Conservation (phyloP, 2,329 filamentous ascomycete genomes). For the Curvularia sp. region DNA sequence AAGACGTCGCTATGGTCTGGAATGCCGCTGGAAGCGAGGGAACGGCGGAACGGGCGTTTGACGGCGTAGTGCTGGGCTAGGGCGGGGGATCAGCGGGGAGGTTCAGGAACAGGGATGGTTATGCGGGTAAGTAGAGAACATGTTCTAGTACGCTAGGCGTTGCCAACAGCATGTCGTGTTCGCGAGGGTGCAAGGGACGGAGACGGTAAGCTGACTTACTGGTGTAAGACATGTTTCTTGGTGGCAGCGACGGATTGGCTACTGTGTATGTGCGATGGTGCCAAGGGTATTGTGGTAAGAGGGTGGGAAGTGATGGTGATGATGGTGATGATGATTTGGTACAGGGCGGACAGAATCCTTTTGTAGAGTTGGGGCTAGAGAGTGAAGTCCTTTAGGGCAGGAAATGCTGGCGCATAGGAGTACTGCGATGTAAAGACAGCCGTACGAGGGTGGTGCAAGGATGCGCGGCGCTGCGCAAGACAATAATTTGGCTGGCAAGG, state of each 20-base stretch:
- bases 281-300: neutral
- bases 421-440: constrained; percentile 10
- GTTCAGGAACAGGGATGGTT: neutral
- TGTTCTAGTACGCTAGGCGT: constrained; percentile 1
- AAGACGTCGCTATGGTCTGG: constrained; percentile 32
- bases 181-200: neutral
- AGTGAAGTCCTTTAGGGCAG: neutral
- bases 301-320: neutral
- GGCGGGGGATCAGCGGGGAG: constrained; percentile 10
- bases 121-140: neutral
- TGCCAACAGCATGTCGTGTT: neutral
- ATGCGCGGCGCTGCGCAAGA: neutral
- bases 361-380: neutral
- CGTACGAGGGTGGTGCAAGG: constrained; percentile 15
- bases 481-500: constrained; percentile 1
- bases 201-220: constrained; percentile 11
- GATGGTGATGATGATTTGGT: neutral
- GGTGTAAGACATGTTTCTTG: constrained; percentile 14
- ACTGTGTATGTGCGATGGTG: neutral
- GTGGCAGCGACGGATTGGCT: neutral
- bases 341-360: neutral
- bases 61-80: constrained; percentile 9
- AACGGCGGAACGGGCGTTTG: constrained; percentile 20
- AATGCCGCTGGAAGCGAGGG: constrained; percentile 31
- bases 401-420: neutral